These are phyloP conservation scores for Excoecaria agallocha DNA, from an alignment of 345 rosid genomes.

Conservation along the genomic window DNA sequence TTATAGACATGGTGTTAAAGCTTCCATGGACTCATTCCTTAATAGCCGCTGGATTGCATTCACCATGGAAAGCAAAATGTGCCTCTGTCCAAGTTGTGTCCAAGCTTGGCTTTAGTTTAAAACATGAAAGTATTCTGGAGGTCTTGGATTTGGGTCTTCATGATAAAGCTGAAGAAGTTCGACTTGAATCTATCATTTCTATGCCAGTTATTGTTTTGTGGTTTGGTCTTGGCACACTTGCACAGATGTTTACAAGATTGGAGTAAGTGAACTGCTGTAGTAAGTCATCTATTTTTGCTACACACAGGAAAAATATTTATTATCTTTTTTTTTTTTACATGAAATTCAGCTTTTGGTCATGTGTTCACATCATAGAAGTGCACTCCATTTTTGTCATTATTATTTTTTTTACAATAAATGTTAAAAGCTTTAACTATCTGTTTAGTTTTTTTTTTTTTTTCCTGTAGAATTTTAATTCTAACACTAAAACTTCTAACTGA, in stretches of 20 bases:
- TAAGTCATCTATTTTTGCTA: background rate
- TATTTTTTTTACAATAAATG: background rate
- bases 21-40: slow-evolving; percentile 70
- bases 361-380: background rate
- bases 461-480: background rate
- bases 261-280: slow-evolving; percentile 54
- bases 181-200: slow-evolving; percentile 63
- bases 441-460: background rate
- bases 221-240: slow-evolving; percentile 53
- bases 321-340: slow-evolving; percentile 1
- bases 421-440: background rate
- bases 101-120: slow-evolving; percentile 54
- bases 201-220: slow-evolving; percentile 64
- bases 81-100: slow-evolving; percentile 61
- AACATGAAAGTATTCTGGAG: slow-evolving; percentile 45
- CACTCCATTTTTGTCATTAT: background rate
- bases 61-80: slow-evolving; percentile 57
- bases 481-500: background rate
- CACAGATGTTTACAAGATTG: slow-evolving; percentile 53
- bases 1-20: slow-evolving; percentile 54
- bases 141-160: slow-evolving; percentile 62
- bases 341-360: background rate
- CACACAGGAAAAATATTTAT: background rate
- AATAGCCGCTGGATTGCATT: slow-evolving; percentile 40
- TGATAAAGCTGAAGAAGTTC: slow-evolving; percentile 79